Evolutionary conservation across 2,329 filamentous ascomycete species (phyloP).

Genomic region (Diaporthe sp.): DNA sequence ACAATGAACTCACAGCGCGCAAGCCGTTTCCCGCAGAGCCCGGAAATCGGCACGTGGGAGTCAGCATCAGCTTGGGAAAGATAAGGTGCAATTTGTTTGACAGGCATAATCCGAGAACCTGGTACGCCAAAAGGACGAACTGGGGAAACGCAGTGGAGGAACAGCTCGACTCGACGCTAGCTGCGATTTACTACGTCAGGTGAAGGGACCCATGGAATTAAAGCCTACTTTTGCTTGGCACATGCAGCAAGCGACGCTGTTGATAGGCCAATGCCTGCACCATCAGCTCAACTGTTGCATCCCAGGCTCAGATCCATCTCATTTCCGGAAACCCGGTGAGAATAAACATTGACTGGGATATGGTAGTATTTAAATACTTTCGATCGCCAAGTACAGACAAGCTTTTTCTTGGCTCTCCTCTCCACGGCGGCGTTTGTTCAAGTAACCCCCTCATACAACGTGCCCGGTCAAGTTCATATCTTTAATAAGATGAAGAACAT

Average conservation of each 20-base stretch:
- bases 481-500: slow-evolving; percentile 30
- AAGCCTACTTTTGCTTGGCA: slow-evolving; percentile 12
- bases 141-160: background rate
- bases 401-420: background rate
- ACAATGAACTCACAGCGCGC: background rate
- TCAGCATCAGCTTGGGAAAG: background rate
- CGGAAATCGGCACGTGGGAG: background rate
- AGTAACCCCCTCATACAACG: background rate
- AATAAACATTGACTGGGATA: background rate
- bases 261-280: slow-evolving; percentile 29
- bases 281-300: background rate
- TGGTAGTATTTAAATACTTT: slow-evolving; percentile 20
- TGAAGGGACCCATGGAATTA: background rate
- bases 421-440: background rate
- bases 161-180: slow-evolving; percentile 4
- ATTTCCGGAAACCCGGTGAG: slow-evolving; percentile 16
- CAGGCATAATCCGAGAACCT: background rate
- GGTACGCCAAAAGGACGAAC: background rate
- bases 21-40: background rate
- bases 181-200: slow-evolving; percentile 6
- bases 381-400: slow-evolving; percentile 12
- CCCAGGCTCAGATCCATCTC: background rate
- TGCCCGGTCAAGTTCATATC: background rate
- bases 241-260: slow-evolving; percentile 15
- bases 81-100: background rate